phyloP scores from a whole-genome alignment of 2,329 filamentous ascomycete species.

The Fusarium drepaniforme region DNA sequence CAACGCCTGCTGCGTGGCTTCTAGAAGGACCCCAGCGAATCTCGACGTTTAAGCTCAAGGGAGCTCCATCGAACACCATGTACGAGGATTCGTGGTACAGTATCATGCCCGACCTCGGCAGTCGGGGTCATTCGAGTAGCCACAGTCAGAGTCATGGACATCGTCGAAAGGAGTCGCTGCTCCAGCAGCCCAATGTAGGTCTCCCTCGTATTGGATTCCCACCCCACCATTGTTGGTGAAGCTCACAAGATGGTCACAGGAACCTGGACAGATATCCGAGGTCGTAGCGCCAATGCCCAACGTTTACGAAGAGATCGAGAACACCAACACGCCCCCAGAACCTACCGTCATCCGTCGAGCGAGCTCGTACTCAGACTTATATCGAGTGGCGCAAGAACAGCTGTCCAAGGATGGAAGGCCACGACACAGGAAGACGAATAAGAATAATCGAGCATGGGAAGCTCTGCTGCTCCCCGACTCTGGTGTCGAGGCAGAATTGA shows the following conservation, averaged over 20 bases:
- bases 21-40: conserved; percentile 34
- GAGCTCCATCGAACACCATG: conserved; percentile 62
- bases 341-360: conserved; percentile 75
- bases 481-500: conserved; percentile 32
- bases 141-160: conserved; percentile 64
- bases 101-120: conserved; percentile 73
- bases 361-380: conserved; percentile 83
- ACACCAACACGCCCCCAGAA: conserved; percentile 71
- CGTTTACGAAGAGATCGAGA: conserved; percentile 68
- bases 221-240: conserved; percentile 34
- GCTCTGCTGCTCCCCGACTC: conserved; percentile 57
- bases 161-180: conserved; percentile 75
- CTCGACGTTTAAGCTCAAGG: conserved; percentile 29
- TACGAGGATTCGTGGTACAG: conserved; percentile 90
- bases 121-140: conserved; percentile 59
- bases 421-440: conserved; percentile 55
- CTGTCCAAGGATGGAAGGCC: conserved; percentile 62
- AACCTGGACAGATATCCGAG: conserved; percentile 63
- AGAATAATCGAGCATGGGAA: conserved; percentile 61
- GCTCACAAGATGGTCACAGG: conserved; percentile 56
- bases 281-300: conserved; percentile 68
- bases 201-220: conserved; percentile 9
- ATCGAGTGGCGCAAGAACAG: conserved; percentile 71
- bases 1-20: conserved; percentile 47
- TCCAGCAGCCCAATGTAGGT: conserved; percentile 73